Conservation (phyloP, 2,329 filamentous ascomycete genomes). For the Fusarium albosuccineum region DNA sequence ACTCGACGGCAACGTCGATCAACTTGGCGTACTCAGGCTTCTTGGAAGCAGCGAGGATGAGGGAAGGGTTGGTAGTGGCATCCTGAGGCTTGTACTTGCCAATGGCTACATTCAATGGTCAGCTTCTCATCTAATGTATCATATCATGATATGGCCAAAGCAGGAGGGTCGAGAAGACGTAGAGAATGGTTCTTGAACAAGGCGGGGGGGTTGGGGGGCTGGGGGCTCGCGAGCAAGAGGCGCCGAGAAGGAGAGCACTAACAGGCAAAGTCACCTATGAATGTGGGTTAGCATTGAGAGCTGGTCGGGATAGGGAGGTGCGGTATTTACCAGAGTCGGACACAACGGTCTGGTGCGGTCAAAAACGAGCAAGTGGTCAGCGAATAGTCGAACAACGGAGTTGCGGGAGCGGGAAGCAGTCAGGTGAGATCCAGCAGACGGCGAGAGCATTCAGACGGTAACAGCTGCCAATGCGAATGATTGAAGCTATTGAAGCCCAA, state of each 20-base stretch:
- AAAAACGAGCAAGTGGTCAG: conserved; percentile 42
- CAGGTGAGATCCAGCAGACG: conserved; percentile 1
- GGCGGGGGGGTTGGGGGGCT: conserved; percentile 11
- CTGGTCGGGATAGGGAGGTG: conserved; percentile 35
- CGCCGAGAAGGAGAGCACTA: conserved; percentile 57
- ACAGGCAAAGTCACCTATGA: conserved; percentile 81
- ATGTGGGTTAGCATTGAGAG: conserved; percentile 49
- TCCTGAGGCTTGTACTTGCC: conserved; percentile 99
- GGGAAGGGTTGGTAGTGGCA: conserved; percentile 99
- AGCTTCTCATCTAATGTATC: conserved; percentile 38
- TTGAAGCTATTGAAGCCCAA: conserved; percentile 13
- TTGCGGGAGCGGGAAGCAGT: not conserved
- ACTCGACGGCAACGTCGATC: conserved; percentile 86
- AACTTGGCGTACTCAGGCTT: conserved; percentile 95
- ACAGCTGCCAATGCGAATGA: conserved; percentile 6
- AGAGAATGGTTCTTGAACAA: conserved; percentile 3
- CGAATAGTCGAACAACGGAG: conserved; percentile 19
- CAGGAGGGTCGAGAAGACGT: conserved; percentile 9
- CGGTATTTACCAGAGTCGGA: conserved; percentile 87
- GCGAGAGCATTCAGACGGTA: not conserved
- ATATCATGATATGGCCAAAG: conserved; percentile 30
- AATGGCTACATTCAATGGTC: conserved; percentile 74
- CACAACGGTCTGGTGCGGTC: conserved; percentile 80
- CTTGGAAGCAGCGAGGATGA: conserved; percentile 98
- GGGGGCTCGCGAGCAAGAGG: conserved; percentile 17